A percentile compares a stretch with the other conserved stretches of the same genome.
phyloP scores from a whole-genome alignment of 768 basidiomycete genomes.

The Lactifluus volemus region DNA sequence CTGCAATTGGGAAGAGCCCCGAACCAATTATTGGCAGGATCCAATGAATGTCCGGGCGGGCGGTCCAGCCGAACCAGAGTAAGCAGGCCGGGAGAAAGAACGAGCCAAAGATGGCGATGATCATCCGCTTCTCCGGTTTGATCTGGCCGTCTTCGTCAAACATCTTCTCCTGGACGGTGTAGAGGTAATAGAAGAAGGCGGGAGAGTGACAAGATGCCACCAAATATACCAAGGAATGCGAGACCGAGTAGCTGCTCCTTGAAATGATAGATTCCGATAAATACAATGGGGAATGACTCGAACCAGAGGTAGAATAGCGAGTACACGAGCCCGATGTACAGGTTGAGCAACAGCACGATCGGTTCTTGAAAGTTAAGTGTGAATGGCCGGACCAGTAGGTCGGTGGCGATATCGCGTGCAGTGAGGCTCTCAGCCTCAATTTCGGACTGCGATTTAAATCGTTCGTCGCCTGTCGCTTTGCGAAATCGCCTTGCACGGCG shows the following conservation, averaged over 20 bases:
- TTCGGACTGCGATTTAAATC: constrained; percentile 24
- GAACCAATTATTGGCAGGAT: constrained; percentile 30
- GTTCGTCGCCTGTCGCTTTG: constrained; percentile 25
- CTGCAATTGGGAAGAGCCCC: constrained; percentile 24
- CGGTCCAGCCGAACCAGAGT: constrained; percentile 30
- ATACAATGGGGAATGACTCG: constrained; percentile 29
- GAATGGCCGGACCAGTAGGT: constrained; percentile 27
- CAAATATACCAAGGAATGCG: constrained; percentile 24
- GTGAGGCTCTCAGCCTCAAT: constrained; percentile 22
- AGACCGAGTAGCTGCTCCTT: constrained; percentile 25
- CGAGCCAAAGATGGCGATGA: constrained; percentile 27
- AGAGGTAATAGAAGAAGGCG: constrained; percentile 14
- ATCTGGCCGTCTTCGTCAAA: constrained; percentile 15
- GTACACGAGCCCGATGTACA: constrained; percentile 28
- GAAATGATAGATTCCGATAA: constrained; percentile 28
- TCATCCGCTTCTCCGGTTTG: constrained; percentile 28
- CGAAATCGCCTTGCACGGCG: constrained; percentile 28
- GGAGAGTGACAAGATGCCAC: not conserved
- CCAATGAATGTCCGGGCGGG: constrained; percentile 26
- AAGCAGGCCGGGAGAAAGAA: constrained; percentile 27
- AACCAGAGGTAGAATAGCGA: constrained; percentile 29
- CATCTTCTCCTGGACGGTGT: constrained; percentile 10
- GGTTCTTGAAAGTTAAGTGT: constrained; percentile 27
- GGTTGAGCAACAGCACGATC: constrained; percentile 25
- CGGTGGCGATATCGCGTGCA: constrained; percentile 20